phyloP scores from a whole-genome alignment of 116 monocot genomes.

The Thalassia testudinum region DNA sequence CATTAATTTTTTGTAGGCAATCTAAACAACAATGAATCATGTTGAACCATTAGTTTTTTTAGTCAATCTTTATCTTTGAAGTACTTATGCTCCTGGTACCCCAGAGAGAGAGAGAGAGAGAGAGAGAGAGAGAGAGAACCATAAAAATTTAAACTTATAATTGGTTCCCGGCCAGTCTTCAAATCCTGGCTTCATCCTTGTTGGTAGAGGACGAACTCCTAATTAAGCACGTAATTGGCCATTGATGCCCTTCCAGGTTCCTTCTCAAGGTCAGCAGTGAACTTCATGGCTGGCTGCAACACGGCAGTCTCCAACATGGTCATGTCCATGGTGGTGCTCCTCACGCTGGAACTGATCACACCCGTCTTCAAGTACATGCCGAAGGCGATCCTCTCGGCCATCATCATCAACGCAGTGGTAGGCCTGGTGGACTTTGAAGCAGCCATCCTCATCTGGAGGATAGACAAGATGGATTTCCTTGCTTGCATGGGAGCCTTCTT shows the following conservation, averaged over 20 bases:
- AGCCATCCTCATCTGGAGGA: conserved; percentile 75
- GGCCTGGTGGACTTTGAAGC: conserved; percentile 58
- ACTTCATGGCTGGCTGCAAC: conserved; percentile 12
- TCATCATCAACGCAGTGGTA: conserved; percentile 81
- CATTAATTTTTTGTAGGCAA: too few species aligned
- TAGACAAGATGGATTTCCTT: conserved; percentile 79
- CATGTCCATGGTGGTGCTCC: conserved; percentile 24
- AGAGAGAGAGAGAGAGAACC: too few species aligned
- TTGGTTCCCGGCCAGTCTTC: too few species aligned
- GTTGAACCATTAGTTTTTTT: too few species aligned
- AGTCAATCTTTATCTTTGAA: too few species aligned
- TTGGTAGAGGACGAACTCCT: too few species aligned
- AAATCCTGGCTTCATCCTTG: too few species aligned
- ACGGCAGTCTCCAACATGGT: conserved; percentile 30
- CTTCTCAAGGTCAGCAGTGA: conserved; percentile 17
- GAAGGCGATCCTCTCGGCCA: conserved; percentile 68
- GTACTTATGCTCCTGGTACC: too few species aligned
- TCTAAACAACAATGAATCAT: too few species aligned
- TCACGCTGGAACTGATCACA: conserved; percentile 61
- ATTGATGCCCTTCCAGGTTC: conserved; percentile 1
- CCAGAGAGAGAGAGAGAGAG: too few species aligned
- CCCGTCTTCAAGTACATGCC: conserved; percentile 92
- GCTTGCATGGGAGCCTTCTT: conserved; percentile 97
- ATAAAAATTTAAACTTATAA: background rate
- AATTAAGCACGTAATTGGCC: background rate